Percentiles rank a stretch among this genome's conserved stretches.
These are phyloP conservation scores for Paramecium sexaurelia DNA, from an alignment of 73 alveolate species.

Conservation along the genomic window DNA sequence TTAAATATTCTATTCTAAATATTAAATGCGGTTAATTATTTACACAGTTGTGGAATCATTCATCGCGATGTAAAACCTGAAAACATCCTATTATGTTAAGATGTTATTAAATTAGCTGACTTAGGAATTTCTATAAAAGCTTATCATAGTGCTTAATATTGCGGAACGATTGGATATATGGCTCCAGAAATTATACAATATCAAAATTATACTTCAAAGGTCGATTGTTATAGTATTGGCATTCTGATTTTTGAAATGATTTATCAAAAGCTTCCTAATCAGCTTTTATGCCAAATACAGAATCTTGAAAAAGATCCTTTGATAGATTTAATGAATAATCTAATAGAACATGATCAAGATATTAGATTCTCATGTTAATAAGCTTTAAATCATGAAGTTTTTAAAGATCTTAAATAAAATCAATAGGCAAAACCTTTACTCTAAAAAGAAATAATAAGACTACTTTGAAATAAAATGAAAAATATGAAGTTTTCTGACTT, in stretches of 20 bases:
- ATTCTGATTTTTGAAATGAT: conserved; percentile 18
- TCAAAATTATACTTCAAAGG: background rate
- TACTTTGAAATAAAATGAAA: background rate
- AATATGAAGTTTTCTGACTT: background rate
- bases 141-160: background rate
- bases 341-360: background rate
- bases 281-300: background rate
- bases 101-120: conserved; percentile 87
- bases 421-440: background rate
- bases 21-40: background rate
- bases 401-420: background rate
- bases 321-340: conserved; percentile 4
- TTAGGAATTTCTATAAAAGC: conserved; percentile 92
- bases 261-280: background rate
- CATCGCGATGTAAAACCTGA: conserved; percentile 28
- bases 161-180: conserved; percentile 39
- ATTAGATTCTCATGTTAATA: background rate
- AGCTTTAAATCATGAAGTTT: background rate
- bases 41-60: background rate
- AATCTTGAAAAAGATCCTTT: background rate
- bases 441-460: background rate
- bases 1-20: background rate
- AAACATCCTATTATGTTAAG: background rate
- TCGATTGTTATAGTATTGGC: conserved; percentile 51
- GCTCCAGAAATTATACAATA: conserved; percentile 38